Conservation (phyloP, 257 asterid genomes). For the Asclepias syriaca region DNA sequence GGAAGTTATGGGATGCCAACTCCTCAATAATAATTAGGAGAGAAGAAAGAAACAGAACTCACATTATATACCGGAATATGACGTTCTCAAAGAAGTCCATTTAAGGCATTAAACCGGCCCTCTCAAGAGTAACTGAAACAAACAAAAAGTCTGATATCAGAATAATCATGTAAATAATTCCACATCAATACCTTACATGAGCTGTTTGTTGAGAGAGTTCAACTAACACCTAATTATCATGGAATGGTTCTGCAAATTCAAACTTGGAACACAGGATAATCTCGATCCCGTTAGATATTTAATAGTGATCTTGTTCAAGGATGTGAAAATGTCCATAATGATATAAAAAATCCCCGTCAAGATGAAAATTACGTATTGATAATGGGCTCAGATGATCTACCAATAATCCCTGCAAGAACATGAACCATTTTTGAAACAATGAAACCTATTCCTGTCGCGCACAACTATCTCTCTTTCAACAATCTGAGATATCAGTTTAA, state of each 20-base stretch:
- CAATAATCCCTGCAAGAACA: slow-evolving; percentile 65
- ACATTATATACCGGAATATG: neutral
- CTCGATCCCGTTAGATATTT: neutral
- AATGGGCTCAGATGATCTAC: slow-evolving; percentile 18
- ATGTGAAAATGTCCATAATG: neutral
- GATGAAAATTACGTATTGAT: neutral
- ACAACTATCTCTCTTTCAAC: slow-evolving; percentile 43
- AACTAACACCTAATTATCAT: neutral
- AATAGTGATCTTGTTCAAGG: neutral
- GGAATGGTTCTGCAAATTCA: neutral
- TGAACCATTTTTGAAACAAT: slow-evolving; percentile 48
- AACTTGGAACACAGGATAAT: neutral
- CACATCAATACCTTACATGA: neutral
- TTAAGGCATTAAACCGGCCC: neutral
- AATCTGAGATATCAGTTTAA: slow-evolving; percentile 58
- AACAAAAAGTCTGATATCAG: neutral
- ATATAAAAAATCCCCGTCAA: neutral
- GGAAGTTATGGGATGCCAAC: neutral
- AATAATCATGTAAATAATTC: neutral
- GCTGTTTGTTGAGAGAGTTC: neutral
- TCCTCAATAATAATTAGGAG: neutral
- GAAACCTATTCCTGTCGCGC: slow-evolving; percentile 56
- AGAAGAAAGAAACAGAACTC: neutral
- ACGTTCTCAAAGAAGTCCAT: neutral
- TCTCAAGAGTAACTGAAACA: neutral